Evolutionary conservation across 2,329 filamentous ascomycete genomes (phyloP).

Genomic region (Alternaria infectoria): DNA sequence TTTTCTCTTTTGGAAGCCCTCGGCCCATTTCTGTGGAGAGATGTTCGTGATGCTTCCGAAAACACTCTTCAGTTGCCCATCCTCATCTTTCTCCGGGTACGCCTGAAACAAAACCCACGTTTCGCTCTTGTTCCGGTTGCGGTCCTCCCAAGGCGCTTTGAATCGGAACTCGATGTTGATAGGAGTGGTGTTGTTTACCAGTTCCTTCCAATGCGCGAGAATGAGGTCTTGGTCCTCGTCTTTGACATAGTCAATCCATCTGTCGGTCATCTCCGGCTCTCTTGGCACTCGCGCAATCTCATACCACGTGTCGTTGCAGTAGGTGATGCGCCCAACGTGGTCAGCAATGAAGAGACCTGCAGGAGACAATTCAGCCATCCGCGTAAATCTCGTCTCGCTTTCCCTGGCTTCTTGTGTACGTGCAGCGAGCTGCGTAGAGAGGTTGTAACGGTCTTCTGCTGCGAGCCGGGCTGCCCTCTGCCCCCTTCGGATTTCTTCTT

Average conservation of each 20-base stretch:
- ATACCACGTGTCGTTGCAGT: constrained; percentile 80
- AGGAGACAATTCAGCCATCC: constrained; percentile 84
- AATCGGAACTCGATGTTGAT: constrained; percentile 78
- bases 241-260: constrained; percentile 75
- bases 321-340: constrained; percentile 71
- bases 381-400: constrained; percentile 78
- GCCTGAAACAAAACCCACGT: constrained; percentile 81
- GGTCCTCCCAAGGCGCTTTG: constrained; percentile 68
- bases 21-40: constrained; percentile 82
- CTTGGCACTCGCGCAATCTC: constrained; percentile 71
- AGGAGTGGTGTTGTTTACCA: constrained; percentile 67
- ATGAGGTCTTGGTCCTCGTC: constrained; percentile 69
- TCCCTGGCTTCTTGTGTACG: constrained; percentile 63
- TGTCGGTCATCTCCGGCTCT: constrained; percentile 63
- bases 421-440: constrained; percentile 75
- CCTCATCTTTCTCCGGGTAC: constrained; percentile 71
- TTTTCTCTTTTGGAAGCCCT: constrained; percentile 77
- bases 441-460: constrained; percentile 75
- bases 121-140: constrained; percentile 63
- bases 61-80: constrained; percentile 72
- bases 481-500: constrained; percentile 79
- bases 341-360: constrained; percentile 88
- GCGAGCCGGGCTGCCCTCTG: constrained; percentile 76
- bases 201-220: constrained; percentile 65
- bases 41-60: constrained; percentile 87